A percentile compares a stretch with the other conserved stretches of the same genome.
phyloP scores from a whole-genome alignment of 805 yeast species.

The Zygotorulaspora danielsina region DNA sequence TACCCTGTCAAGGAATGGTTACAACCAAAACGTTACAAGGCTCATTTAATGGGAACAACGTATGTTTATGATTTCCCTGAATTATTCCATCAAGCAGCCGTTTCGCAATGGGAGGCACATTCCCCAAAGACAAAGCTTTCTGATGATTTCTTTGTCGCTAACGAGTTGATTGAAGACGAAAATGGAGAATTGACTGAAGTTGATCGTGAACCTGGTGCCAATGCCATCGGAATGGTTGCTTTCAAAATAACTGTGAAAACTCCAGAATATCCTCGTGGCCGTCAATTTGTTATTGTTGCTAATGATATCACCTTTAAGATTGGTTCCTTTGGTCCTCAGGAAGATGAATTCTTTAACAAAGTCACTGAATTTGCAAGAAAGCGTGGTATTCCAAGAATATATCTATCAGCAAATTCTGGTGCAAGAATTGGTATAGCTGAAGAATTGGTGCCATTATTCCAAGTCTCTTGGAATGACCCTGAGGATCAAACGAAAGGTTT shows the following conservation, averaged over 20 bases:
- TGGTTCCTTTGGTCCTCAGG: conserved; percentile 98
- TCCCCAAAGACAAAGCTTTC: conserved; percentile 46
- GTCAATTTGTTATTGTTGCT: conserved; percentile 88
- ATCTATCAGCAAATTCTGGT: conserved; percentile 97
- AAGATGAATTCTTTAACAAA: conserved; percentile 85
- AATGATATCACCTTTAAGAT: conserved; percentile 96
- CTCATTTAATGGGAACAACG: conserved; percentile 97
- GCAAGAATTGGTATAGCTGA: conserved; percentile 99
- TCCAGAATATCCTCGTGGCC: conserved; percentile 95
- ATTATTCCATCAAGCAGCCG: conserved; percentile 87
- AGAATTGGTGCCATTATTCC: conserved; percentile 81
- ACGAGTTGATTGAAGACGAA: conserved; percentile 84
- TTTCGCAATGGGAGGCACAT: conserved; percentile 75
- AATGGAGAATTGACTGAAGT: conserved; percentile 76
- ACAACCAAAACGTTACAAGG: conserved; percentile 98
- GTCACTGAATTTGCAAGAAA: conserved; percentile 89
- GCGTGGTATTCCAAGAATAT: conserved; percentile 91
- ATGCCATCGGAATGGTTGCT: conserved; percentile 95
- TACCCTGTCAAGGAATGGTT: conserved; percentile 97
- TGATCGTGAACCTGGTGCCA: conserved; percentile 93
- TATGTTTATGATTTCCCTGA: conserved; percentile 99
- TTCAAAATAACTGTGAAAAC: conserved; percentile 88
- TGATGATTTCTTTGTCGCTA: conserved; percentile 70
- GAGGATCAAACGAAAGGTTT: conserved; percentile 79
- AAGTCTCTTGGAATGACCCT: conserved; percentile 89